Conservation (phyloP, 1,284 basidiomycete genomes). For the Tilletia indica region DNA sequence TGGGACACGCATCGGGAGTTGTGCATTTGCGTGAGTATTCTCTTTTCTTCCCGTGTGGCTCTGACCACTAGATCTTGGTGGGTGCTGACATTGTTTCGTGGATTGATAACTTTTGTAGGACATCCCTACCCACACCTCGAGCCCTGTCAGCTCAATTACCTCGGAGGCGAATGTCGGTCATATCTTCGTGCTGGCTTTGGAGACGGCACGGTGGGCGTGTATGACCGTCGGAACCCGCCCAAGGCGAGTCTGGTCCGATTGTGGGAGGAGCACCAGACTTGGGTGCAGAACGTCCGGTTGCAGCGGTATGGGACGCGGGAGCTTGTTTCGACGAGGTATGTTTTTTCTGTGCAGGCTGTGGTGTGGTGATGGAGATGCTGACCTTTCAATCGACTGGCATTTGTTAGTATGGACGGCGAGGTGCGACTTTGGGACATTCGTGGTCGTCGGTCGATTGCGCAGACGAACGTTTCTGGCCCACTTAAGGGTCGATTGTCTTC, state of each 20-base stretch:
- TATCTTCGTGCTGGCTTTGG: slow-evolving; percentile 85
- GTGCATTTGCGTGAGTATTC: slow-evolving; percentile 68
- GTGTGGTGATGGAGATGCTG: background rate
- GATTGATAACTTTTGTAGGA: too few relatives aligned
- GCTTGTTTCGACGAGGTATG: slow-evolving; percentile 81
- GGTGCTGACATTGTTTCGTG: too few relatives aligned
- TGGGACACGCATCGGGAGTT: slow-evolving; percentile 95
- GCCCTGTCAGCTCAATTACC: slow-evolving; percentile 80
- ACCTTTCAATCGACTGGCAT: background rate
- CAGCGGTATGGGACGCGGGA: slow-evolving; percentile 73
- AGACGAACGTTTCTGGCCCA: slow-evolving; percentile 63
- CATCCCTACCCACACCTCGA: slow-evolving; percentile 82
- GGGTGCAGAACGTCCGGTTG: slow-evolving; percentile 88
- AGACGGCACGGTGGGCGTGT: slow-evolving; percentile 84
- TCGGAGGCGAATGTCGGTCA: slow-evolving; percentile 77
- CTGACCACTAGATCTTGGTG: background rate
- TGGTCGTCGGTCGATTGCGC: slow-evolving; percentile 68
- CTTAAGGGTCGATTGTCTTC: slow-evolving; percentile 63
- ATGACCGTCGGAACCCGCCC: slow-evolving; percentile 82
- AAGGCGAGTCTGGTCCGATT: slow-evolving; percentile 79
- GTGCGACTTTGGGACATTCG: slow-evolving; percentile 91
- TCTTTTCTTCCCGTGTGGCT: too few relatives aligned
- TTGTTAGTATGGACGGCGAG: slow-evolving; percentile 76
- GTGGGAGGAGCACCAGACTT: slow-evolving; percentile 75
- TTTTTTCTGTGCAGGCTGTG: background rate